Percentiles rank a stretch among this genome's conserved stretches.
These are phyloP conservation scores for Yamadazyma kanchanaburiensis DNA, from an alignment of 1,139 yeast genomes.

Conservation along the genomic window DNA sequence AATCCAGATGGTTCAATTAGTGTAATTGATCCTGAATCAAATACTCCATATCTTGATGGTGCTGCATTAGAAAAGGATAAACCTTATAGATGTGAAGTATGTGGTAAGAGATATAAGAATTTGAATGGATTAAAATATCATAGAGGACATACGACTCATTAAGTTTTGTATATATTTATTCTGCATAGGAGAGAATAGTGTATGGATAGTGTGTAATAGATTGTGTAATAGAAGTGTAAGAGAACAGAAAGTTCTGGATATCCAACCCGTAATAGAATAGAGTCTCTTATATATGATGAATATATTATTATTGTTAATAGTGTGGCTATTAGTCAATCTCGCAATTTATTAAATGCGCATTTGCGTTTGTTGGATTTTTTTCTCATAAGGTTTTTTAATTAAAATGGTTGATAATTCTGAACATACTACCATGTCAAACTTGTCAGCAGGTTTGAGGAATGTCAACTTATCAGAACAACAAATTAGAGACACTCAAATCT, in stretches of 20 bases:
- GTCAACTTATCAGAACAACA: constrained; percentile 42
- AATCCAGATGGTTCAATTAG: constrained; percentile 93
- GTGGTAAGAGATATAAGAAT: constrained; percentile 96
- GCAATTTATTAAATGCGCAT: too few relatives aligned
- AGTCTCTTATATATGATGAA: too few relatives aligned
- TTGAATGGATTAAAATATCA: constrained; percentile 95
- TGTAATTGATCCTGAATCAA: constrained; percentile 89
- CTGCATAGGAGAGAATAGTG: too few relatives aligned
- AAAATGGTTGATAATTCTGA: constrained; percentile 7
- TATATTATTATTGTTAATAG: too few relatives aligned
- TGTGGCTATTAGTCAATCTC: too few relatives aligned
- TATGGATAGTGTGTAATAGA: too few relatives aligned
- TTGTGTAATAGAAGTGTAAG: too few relatives aligned
- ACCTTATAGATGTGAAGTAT: constrained; percentile 96
- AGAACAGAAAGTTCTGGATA: too few relatives aligned
- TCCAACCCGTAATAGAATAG: too few relatives aligned
- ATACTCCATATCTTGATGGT: constrained; percentile 89
- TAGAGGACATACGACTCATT: constrained; percentile 96
- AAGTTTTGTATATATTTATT: too few relatives aligned
- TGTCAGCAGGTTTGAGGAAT: constrained; percentile 49
- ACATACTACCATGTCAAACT: constrained; percentile 35
- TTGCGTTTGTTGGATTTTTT: too few relatives aligned
- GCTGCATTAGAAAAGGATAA: constrained; percentile 94
- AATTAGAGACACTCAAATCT: constrained; percentile 39
- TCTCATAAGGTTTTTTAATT: too few relatives aligned